Evolutionary conservation across 2,329 filamentous ascomycete species (phyloP).

Genomic region (Neospermospora avenae): DNA sequence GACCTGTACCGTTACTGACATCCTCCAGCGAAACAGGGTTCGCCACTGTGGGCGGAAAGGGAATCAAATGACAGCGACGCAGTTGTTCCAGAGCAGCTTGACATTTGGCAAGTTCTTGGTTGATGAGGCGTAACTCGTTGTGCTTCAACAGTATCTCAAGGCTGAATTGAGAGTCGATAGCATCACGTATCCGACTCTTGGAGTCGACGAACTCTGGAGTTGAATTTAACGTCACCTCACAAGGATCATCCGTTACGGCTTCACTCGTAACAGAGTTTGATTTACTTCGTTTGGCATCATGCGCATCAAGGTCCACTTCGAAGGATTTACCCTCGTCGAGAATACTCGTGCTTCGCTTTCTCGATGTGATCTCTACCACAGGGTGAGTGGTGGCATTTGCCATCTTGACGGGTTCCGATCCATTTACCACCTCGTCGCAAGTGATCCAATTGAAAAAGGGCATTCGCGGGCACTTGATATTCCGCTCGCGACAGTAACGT

Average conservation of each 20-base stretch:
- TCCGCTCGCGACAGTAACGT: slow-evolving; percentile 7
- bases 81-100: slow-evolving; percentile 91
- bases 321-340: slow-evolving; percentile 18
- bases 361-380: slow-evolving; percentile 23
- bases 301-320: slow-evolving; percentile 15
- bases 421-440: slow-evolving; percentile 48
- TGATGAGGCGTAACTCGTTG: slow-evolving; percentile 87
- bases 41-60: slow-evolving; percentile 72
- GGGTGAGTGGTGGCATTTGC: slow-evolving; percentile 26
- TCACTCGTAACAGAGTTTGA: slow-evolving; percentile 21
- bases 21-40: slow-evolving; percentile 65
- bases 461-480: slow-evolving; percentile 47
- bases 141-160: slow-evolving; percentile 93
- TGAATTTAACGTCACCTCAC: slow-evolving; percentile 4
- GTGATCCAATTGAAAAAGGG: slow-evolving; percentile 55
- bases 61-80: slow-evolving; percentile 86
- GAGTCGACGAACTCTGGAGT: slow-evolving; percentile 7
- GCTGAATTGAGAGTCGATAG: slow-evolving; percentile 80
- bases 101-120: slow-evolving; percentile 94
- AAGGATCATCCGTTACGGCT: background rate
- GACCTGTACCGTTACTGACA: slow-evolving; percentile 71
- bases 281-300: slow-evolving; percentile 35
- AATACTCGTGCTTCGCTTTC: slow-evolving; percentile 31
- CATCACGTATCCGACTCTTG: slow-evolving; percentile 33
- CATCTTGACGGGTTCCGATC: slow-evolving; percentile 42